Percentiles rank a stretch among this genome's conserved stretches.
These are phyloP conservation scores for Starmerella davenportii DNA, from an alignment of 805 yeast genomes.

Conservation along the genomic window DNA sequence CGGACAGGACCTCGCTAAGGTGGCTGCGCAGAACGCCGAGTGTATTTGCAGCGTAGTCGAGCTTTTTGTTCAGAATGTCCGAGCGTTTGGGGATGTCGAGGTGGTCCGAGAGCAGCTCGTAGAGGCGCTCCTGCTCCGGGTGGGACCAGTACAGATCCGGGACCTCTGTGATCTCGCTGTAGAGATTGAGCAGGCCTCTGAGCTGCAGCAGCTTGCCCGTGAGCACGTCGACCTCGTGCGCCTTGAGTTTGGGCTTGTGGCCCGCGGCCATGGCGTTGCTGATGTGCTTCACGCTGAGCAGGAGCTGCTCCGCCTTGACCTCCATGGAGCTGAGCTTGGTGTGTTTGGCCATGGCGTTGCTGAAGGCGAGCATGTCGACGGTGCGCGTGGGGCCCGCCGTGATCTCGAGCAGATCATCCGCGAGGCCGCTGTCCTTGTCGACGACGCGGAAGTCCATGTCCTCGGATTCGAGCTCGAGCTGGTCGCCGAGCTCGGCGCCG, in stretches of 20 bases:
- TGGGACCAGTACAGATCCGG: constrained; percentile 92
- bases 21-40: constrained; percentile 60
- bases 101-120: constrained; percentile 47
- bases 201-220: constrained; percentile 62
- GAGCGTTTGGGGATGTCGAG: constrained; percentile 67
- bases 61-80: constrained; percentile 58
- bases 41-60: constrained; percentile 84
- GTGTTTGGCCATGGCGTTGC: constrained; percentile 72
- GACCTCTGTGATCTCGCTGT: constrained; percentile 76
- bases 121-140: constrained; percentile 63
- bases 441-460: constrained; percentile 64
- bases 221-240: constrained; percentile 38
- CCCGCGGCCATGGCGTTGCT: constrained; percentile 56
- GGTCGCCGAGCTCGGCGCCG: constrained; percentile 31
- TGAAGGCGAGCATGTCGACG: constrained; percentile 71
- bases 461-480: constrained; percentile 47
- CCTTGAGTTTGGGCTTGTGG: constrained; percentile 28
- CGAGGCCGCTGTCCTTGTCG: constrained; percentile 29
- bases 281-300: constrained; percentile 41
- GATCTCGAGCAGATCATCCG: constrained; percentile 57
- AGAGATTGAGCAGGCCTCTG: constrained; percentile 67
- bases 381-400: constrained; percentile 32
- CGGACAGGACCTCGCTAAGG: constrained; percentile 55
- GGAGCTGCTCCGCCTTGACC: constrained; percentile 47
- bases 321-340: constrained; percentile 73